Conservation (phyloP, 2,329 filamentous ascomycete species). For the Amylocarpus encephaloides region DNA sequence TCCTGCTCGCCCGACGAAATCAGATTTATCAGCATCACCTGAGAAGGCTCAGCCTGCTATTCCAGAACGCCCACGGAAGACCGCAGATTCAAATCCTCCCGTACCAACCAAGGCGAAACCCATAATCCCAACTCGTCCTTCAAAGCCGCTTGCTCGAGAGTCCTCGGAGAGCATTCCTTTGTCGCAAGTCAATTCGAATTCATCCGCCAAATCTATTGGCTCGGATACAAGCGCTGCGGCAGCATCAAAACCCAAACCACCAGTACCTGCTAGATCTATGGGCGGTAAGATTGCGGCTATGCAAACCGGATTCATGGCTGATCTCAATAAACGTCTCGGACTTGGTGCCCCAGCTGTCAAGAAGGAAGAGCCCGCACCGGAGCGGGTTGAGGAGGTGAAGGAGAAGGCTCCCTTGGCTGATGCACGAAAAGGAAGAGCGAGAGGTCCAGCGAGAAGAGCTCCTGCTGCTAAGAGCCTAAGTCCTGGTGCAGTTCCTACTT, state of each 20-base stretch:
- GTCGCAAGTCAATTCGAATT: constrained; percentile 22
- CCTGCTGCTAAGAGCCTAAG: constrained; percentile 40
- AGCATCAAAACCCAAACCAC: constrained; percentile 68
- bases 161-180: constrained; percentile 30
- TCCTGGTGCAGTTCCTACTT: constrained; percentile 13
- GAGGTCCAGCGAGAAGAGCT: constrained; percentile 75
- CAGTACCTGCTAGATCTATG: constrained; percentile 69
- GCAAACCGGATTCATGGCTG: constrained; percentile 86
- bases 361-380: constrained; percentile 58
- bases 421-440: constrained; percentile 82
- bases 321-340: constrained; percentile 83
- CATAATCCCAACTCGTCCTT: constrained; percentile 53
- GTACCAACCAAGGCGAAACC: constrained; percentile 53
- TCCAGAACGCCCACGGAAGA: constrained; percentile 25
- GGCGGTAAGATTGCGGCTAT: constrained; percentile 86
- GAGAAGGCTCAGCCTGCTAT: constrained; percentile 28
- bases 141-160: constrained; percentile 45
- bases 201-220: constrained; percentile 30
- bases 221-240: constrained; percentile 38
- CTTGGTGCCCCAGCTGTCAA: constrained; percentile 77
- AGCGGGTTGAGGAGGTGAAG: constrained; percentile 50
- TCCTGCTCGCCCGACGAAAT: constrained; percentile 45
- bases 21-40: constrained; percentile 23
- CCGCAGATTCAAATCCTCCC: constrained; percentile 19
- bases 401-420: constrained; percentile 79